Evolutionary conservation across 2,329 filamentous ascomycete species (phyloP), one percentile per base, ranked within the genome.

Genomic region (Phymatotrichopsis omnivora): DNA sequence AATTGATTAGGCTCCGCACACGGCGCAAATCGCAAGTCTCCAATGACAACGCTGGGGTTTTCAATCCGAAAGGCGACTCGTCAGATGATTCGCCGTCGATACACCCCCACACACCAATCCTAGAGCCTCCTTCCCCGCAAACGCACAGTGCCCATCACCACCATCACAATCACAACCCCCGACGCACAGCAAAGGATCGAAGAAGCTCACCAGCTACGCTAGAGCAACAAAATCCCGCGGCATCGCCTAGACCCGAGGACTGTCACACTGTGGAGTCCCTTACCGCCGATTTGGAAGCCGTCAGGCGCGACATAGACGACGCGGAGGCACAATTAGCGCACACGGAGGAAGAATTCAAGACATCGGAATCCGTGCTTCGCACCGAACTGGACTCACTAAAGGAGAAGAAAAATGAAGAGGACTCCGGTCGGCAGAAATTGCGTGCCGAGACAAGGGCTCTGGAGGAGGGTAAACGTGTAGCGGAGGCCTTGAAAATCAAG

Each of bases 251-350:
- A 2, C 27, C 52, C 3, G 53, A 56, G 20, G 56, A 56, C 6
- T 52, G 56, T 31, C 55, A 54, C 24, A 53, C 55, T 3, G 56
- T 59, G 11, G 54, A 56, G 14, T 54, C 54, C 10, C 69, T 98
- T 24, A 93, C 86, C 7, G 78, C 84, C 55, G 80, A 78, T 51
- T 78, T 96, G 47, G 84, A 94, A 60, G 72, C 67, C 7, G 77
- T 93, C 37, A 76, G 87, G 25, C 79, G 78, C 51, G 89, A 98
- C 55, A 85, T 84, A 7, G 85, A 94, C 34, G 84, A 86, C 36
- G 73, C 81, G 16, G 73, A 84, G 52, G 72, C 72, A 30, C 75
- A 85, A 58, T 79, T 83, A 19, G 68, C 71, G 14, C 82, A 76
- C 29, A 71, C 73, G 32, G 71, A 74, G 48, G 68, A 72, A 31